A percentile compares a stretch with the other conserved stretches of the same genome.
Conservation (phyloP, 129 eudicot genomes). For the Flaveria ramosissima region DNA sequence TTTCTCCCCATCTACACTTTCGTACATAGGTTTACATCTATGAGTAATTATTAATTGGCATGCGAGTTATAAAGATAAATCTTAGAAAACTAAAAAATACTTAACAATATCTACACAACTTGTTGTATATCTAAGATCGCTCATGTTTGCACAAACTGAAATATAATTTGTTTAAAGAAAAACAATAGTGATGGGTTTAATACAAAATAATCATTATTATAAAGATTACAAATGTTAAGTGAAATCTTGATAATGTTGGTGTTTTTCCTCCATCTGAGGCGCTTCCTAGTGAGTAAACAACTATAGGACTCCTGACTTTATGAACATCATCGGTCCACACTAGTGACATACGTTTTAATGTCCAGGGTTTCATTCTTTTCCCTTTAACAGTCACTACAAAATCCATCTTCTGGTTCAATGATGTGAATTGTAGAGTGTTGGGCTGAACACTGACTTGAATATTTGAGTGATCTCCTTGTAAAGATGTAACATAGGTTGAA, state of each 20-base stretch:
- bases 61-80: no score
- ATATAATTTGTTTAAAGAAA: no score
- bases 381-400: slow-evolving; percentile 31
- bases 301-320: neutral
- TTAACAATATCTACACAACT: no score
- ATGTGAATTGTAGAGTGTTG: slow-evolving; percentile 3
- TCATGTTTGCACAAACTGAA: no score
- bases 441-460: neutral
- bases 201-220: neutral
- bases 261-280: neutral
- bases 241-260: no score
- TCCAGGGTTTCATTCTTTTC: neutral
- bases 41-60: no score
- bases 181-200: neutral
- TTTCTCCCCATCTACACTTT: no score
- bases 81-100: no score
- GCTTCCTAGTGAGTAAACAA: neutral
- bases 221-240: neutral
- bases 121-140: no score
- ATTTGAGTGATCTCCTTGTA: neutral
- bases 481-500: slow-evolving; percentile 19
- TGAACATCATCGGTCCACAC: neutral
- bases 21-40: no score
- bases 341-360: neutral
- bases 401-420: slow-evolving; percentile 30